These are phyloP conservation scores for Colletotrichum liriopes DNA, from an alignment of 2,329 filamentous ascomycete species.

Conservation along the genomic window DNA sequence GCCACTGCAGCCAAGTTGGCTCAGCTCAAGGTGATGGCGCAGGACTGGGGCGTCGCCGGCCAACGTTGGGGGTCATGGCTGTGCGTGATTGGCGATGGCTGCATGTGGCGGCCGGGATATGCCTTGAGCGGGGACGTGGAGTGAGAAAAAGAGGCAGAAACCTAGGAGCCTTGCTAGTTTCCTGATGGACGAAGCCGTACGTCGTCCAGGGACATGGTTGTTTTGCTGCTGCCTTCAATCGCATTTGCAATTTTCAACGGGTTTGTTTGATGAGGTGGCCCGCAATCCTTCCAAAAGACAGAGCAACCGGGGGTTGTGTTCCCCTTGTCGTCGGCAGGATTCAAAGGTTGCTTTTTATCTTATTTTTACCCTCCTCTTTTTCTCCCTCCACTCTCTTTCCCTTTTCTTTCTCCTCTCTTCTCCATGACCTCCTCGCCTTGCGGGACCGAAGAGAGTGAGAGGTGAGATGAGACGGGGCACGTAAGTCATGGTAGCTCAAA, in stretches of 20 bases:
- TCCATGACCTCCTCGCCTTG: background rate
- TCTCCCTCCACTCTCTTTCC: background rate
- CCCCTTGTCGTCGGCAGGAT: constrained; percentile 5
- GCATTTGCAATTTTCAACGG: background rate
- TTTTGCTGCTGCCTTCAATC: constrained; percentile 22
- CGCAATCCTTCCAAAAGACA: background rate
- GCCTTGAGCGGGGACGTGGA: background rate
- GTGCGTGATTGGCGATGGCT: constrained; percentile 19
- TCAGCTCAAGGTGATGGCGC: constrained; percentile 41
- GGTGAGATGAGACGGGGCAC: constrained; percentile 15
- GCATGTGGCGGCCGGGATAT: constrained; percentile 30
- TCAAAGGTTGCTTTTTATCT: background rate
- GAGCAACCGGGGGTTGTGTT: background rate
- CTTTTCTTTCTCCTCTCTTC: background rate
- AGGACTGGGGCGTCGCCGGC: constrained; percentile 21
- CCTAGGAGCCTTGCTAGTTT: constrained; percentile 6
- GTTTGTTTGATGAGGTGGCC: background rate
- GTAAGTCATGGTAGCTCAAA: constrained; percentile 22
- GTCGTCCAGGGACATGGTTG: background rate
- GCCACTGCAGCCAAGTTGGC: constrained; percentile 29
- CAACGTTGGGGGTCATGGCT: constrained; percentile 6
- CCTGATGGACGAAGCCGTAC: background rate
- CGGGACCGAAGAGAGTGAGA: constrained; percentile 15
- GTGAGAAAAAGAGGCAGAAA: background rate
- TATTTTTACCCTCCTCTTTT: background rate